Base-by-base conservation (phyloP, 129 eudicot genomes). In the Sambucus nigra region DNA sequence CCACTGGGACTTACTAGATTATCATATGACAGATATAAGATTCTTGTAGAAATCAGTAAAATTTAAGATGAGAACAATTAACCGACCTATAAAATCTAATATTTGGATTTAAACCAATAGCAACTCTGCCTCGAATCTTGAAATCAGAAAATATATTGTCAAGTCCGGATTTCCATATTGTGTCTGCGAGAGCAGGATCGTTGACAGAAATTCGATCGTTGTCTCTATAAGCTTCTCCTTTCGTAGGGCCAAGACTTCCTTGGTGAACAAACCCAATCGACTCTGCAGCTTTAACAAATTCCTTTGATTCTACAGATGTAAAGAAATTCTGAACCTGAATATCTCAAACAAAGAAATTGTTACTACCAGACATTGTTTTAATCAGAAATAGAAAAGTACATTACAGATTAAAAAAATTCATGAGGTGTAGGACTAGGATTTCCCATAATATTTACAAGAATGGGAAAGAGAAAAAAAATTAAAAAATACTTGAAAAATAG, bases 141-240 rank as follows among this genome's bases (percentile, higher is more conserved):
- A 86, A 53, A 42, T 77, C 77, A 38, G 80, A 57, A 28, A 82
- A 65, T 15, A 82, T 57, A 35, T 80, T 77, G 74, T 53, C 58
- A 24, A 92, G 79, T 40, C 99, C 99, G 52, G 87, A 71, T 47
- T 83, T 63, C 99, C 99, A 92, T 55, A 92, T 18, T 53, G 60
- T 60, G 57, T 75, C 57, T 25, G 99, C 94, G 51, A 92, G 99
- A 72, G 55, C 71, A 57, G 83, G 85, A 70, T 86, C 96, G 65
- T 70, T 54, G 41, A 82, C 82, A 45, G 99, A 69, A 47, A 86
- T 78, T 12, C 99, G 84, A 68, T 92, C 96, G 59, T 86, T 92
- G 73, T 92, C 99, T 73, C 99, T 82, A 22, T 74, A 92, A 38
- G 99, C 99, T 66, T 92, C 99, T 16, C 99, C 99, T 32, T 59